These are phyloP conservation scores for Auxenochlorella pyrenoidosa DNA, from an alignment of 139 green algal genomes.

Conservation along the genomic window DNA sequence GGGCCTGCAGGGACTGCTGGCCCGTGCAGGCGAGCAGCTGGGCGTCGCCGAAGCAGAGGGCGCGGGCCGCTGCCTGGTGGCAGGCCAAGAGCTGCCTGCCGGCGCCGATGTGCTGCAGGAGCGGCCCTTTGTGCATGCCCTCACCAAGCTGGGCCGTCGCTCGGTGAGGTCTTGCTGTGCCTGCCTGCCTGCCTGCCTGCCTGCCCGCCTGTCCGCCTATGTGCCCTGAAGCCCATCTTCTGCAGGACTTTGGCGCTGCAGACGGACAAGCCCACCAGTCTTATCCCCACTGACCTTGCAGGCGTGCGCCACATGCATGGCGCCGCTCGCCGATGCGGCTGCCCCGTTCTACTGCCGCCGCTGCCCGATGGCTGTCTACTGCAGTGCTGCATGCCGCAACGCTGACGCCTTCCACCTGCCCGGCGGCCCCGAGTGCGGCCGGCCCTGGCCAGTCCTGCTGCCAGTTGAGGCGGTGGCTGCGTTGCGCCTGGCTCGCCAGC, in stretches of 20 bases:
- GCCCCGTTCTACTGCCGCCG: slow-evolving; percentile 36
- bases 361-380: slow-evolving; percentile 56
- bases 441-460: slow-evolving; percentile 58
- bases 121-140: slow-evolving; percentile 34
- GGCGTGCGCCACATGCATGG: slow-evolving; percentile 39
- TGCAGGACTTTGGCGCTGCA: too few species aligned
- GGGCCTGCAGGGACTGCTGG: background rate
- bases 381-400: slow-evolving; percentile 38
- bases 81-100: background rate
- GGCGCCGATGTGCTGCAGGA: slow-evolving; percentile 48
- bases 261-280: too few species aligned
- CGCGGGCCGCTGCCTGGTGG: slow-evolving; percentile 21
- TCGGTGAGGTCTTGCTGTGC: background rate
- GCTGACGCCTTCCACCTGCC: slow-evolving; percentile 40
- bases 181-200: background rate
- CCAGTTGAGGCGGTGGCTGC: slow-evolving; percentile 57
- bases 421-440: slow-evolving; percentile 56
- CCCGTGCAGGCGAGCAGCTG: background rate
- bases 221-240: background rate
- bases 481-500: slow-evolving; percentile 26
- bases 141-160: slow-evolving; percentile 41
- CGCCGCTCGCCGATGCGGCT: background rate
- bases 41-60: background rate
- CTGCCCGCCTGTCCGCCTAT: background rate
- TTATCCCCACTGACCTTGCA: too few species aligned